Percentiles rank a stretch among this genome's conserved stretches.
phyloP scores from a whole-genome alignment of 75 land plant genomes.

The Cryptomeria japonica region DNA sequence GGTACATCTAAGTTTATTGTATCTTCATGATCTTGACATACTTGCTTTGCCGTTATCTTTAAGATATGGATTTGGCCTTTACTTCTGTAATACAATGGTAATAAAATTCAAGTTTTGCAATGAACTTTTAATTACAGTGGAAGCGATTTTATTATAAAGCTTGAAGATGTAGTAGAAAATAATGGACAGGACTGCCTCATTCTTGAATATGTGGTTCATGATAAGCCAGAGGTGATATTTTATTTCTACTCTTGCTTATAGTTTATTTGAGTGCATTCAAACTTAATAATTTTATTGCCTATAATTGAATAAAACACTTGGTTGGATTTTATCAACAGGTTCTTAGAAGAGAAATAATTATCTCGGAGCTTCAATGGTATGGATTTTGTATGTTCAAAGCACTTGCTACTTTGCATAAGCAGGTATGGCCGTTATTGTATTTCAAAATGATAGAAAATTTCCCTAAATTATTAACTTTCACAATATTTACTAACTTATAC shows the following conservation, averaged over 20 bases:
- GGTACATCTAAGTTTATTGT: constrained; percentile 36
- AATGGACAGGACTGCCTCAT: constrained; percentile 57
- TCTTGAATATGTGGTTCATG: constrained; percentile 87
- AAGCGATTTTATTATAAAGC: constrained; percentile 50
- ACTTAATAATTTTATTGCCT: not conserved
- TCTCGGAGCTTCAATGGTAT: constrained; percentile 73
- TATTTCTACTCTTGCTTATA: not conserved
- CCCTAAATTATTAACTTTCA: not conserved
- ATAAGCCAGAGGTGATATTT: constrained; percentile 84
- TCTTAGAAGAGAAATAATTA: constrained; percentile 73
- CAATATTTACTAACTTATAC: not conserved
- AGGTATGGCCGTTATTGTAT: constrained; percentile 36
- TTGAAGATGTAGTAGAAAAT: constrained; percentile 54
- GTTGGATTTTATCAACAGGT: constrained; percentile 32
- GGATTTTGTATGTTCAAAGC: constrained; percentile 91
- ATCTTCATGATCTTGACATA: not conserved
- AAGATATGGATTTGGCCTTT: constrained; percentile 9
- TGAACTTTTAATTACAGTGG: constrained; percentile 43
- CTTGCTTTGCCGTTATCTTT: not conserved
- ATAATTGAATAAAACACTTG: not conserved
- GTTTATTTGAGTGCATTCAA: not conserved
- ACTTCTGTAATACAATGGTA: not conserved
- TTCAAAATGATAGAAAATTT: not conserved
- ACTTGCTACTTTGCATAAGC: constrained; percentile 70
- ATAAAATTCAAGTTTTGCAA: not conserved